These are phyloP conservation scores for Solanum etuberosum DNA, from an alignment of 257 asterid genomes.

Conservation along the genomic window DNA sequence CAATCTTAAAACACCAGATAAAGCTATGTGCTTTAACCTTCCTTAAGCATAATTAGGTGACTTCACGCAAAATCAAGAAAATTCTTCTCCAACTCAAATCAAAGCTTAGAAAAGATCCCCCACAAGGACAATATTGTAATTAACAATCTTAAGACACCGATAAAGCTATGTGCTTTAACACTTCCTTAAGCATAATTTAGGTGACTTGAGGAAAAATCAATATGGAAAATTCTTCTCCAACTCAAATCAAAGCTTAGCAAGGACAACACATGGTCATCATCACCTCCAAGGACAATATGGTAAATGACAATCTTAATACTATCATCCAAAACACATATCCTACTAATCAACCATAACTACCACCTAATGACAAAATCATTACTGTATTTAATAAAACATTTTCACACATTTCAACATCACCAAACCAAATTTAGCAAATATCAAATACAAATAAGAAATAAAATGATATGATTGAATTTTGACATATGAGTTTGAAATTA, in stretches of 20 bases:
- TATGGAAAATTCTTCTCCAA: neutral
- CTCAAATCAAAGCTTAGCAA: neutral
- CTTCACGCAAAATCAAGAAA: neutral
- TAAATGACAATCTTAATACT: neutral
- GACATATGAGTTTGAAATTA: constrained; percentile 10
- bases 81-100: neutral
- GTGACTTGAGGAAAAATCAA: neutral
- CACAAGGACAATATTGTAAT: neutral
- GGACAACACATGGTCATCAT: neutral
- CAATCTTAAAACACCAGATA: neutral
- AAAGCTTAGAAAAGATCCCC: neutral
- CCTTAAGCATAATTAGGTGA: neutral
- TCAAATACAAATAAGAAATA: neutral
- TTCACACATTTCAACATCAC: neutral
- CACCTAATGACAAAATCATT: neutral
- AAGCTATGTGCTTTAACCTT: neutral
- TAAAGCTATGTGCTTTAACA: neutral
- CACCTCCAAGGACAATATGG: neutral
- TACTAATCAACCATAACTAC: neutral
- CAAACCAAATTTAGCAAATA: neutral
- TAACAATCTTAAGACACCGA: neutral
- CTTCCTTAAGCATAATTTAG: neutral
- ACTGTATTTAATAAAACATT: neutral
- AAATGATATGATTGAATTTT: neutral
- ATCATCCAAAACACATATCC: neutral